Evolutionary conservation across 306 rosid genomes (phyloP), one percentile per base, ranked within the genome.

Genomic region (Ammopiptanthus mongolicus): DNA sequence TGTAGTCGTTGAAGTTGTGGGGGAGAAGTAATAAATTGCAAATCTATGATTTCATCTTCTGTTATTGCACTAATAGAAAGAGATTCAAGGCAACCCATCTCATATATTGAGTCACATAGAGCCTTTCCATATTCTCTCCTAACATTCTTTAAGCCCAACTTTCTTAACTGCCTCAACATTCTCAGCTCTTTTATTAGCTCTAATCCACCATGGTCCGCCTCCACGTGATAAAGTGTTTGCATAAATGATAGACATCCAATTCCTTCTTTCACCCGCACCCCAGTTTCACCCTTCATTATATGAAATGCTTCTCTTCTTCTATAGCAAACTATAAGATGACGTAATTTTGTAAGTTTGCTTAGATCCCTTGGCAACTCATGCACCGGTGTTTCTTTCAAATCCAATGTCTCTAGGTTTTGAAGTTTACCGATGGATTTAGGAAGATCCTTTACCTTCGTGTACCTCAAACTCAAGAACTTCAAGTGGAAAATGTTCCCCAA

Each of bases 111-210:
- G 8, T 17, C 5, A 46, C 80, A 66, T 1, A 80, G 11, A 12
- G 64, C 14, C 5, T 23, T 46, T 37, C 57, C 75, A 25, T 21
- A 17, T 51, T 55, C 71, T 44, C 18, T 74, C 48, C 15, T 67
- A 9, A 80, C 42, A 37, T 59, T 34, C 42, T 31, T 65, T 9
- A 80, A 46, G 25, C 80, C 77, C 17, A 80, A 59, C 71, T 51
- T 80, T 39, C 71, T 74, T 36, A 73, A 58, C 19, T 80, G 80
- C 14, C 5, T 73, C 10, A 80, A 29, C 80, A 36, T 80, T 46
- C 58, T 21, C 1, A 80, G 70, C 50, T 74, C 84, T 50, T 9
- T 42, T 37, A 80, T 56, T 5, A 73, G 50, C 3, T 58, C 48
- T 10, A 13, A 0, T 1, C 19, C 64, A 63, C 37, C 51, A 62